Conservation (phyloP, 768 basidiomycete species). For the Astraeus odoratus region DNA sequence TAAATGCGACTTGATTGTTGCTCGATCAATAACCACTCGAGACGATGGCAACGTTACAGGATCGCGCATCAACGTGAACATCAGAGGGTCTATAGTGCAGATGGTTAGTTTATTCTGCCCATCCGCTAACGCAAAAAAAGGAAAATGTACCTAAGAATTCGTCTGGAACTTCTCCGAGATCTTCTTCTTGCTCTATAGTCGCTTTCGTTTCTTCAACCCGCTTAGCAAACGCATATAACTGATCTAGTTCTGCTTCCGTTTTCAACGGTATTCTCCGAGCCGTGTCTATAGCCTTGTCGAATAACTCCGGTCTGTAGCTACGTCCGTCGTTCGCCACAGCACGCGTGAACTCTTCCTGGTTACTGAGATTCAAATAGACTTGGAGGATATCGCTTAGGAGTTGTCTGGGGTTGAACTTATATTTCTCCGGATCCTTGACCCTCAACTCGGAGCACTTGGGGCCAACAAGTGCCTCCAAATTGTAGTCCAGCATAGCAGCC, state of each 20-base stretch:
- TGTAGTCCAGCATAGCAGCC: constrained; percentile 96
- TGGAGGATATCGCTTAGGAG: constrained; percentile 83
- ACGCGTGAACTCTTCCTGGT: constrained; percentile 68
- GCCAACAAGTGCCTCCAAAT: constrained; percentile 82
- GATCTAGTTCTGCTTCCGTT: constrained; percentile 66
- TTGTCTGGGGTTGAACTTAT: constrained; percentile 78
- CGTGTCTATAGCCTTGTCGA: constrained; percentile 69
- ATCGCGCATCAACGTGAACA: constrained; percentile 91
- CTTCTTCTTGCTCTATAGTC: constrained; percentile 83
- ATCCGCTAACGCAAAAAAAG: neutral
- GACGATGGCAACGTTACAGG: constrained; percentile 90
- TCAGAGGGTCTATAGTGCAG: constrained; percentile 63
- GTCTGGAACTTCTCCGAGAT: constrained; percentile 88
- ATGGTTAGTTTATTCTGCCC: neutral
- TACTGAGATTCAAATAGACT: constrained; percentile 84
- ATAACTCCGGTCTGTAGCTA: constrained; percentile 80
- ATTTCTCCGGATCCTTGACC: constrained; percentile 82
- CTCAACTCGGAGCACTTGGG: constrained; percentile 82
- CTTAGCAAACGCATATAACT: constrained; percentile 60
- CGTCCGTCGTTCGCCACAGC: constrained; percentile 93
- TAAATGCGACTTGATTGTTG: constrained; percentile 92
- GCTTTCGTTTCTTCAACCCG: constrained; percentile 81
- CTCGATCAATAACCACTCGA: constrained; percentile 67
- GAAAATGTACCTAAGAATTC: constrained; percentile 77
- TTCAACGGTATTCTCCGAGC: constrained; percentile 61